A percentile compares a stretch with the other conserved stretches of the same genome.
Evolutionary conservation across 2,329 filamentous ascomycete genomes (phyloP).

Genomic region (Scedosporium apiospermum): DNA sequence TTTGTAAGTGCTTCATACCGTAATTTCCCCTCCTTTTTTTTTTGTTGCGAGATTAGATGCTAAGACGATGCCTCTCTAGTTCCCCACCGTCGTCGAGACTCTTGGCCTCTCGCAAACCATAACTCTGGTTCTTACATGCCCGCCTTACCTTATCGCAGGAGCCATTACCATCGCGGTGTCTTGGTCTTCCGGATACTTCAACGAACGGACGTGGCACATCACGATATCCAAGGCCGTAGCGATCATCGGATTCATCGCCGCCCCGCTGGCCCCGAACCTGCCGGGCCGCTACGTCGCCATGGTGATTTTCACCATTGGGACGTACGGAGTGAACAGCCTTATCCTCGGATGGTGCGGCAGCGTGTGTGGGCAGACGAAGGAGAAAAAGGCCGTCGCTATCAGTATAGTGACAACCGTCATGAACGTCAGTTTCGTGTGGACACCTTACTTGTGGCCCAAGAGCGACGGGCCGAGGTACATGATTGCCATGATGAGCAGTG

Average conservation of each 20-base stretch:
- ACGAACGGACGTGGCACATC: constrained; percentile 41
- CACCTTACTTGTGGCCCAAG: constrained; percentile 39
- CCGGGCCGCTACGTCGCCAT: constrained; percentile 29
- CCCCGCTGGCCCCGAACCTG: constrained; percentile 25
- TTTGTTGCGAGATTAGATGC: background rate
- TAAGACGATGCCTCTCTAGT: background rate
- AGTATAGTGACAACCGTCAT: constrained; percentile 39
- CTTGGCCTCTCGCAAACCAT: constrained; percentile 38
- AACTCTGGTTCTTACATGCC: constrained; percentile 41
- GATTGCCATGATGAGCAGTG: constrained; percentile 33
- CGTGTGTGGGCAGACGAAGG: constrained; percentile 35
- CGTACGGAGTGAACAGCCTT: constrained; percentile 35
- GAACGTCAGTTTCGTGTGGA: constrained; percentile 38
- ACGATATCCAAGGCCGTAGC: constrained; percentile 30
- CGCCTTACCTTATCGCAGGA: constrained; percentile 41
- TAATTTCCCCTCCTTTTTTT: background rate
- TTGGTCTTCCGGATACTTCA: constrained; percentile 37
- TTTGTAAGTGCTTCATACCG: constrained; percentile 15
- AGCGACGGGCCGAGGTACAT: constrained; percentile 33
- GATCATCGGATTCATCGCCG: constrained; percentile 31
- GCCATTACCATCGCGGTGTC: constrained; percentile 34
- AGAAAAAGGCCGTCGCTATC: constrained; percentile 38
- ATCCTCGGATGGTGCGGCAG: constrained; percentile 36
- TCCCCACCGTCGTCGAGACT: constrained; percentile 31
- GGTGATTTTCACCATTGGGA: constrained; percentile 31